Evolutionary conservation across 2,329 filamentous ascomycete genomes (phyloP).

Genomic region (Thelonectria rubi): DNA sequence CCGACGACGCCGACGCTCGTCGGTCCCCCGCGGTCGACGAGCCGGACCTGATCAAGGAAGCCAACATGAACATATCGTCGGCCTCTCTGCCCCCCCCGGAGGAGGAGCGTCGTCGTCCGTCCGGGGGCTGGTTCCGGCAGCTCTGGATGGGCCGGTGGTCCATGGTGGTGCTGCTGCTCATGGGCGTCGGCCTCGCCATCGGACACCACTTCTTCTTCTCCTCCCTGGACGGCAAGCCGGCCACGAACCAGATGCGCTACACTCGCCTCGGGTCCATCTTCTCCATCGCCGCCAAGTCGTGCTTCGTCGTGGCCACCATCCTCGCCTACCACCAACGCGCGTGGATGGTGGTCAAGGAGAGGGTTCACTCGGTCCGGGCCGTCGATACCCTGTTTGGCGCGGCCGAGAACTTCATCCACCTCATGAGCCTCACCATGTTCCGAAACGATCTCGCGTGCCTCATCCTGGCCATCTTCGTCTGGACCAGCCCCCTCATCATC

Average conservation of each 20-base stretch:
- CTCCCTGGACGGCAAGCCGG: neutral
- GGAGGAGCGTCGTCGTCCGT: neutral
- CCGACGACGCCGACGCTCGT: neutral
- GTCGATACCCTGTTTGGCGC: constrained; percentile 1
- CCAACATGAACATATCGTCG: neutral
- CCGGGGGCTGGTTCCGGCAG: neutral
- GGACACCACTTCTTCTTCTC: neutral
- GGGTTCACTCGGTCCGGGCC: neutral
- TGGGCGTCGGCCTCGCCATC: neutral
- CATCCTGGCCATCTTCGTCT: neutral
- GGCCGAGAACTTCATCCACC: constrained; percentile 1
- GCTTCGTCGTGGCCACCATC: neutral
- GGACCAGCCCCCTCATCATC: neutral
- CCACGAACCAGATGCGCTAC: neutral
- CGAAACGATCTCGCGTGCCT: neutral
- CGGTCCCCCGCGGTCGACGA: neutral
- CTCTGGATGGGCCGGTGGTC: neutral
- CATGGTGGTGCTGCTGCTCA: neutral
- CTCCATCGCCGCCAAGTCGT: neutral
- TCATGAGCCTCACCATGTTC: neutral
- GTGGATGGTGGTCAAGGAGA: neutral
- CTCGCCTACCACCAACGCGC: neutral
- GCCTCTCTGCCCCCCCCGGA: neutral
- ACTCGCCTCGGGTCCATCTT: neutral
- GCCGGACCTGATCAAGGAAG: neutral